Evolutionary conservation across 305 asterid genomes (phyloP).

Genomic region (Stenogyne calaminthoides): DNA sequence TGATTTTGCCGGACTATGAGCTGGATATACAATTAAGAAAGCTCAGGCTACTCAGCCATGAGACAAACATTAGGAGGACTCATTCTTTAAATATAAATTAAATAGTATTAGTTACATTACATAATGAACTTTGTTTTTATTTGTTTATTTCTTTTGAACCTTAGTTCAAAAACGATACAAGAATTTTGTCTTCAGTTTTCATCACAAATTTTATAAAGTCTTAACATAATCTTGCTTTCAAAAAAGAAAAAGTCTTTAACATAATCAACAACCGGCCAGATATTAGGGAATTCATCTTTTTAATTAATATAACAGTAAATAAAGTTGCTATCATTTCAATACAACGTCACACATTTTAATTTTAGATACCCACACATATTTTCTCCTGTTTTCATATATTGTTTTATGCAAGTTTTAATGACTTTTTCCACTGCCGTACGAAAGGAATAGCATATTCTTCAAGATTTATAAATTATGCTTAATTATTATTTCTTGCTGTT

Average conservation of each 20-base stretch:
- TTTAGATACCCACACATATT: not conserved
- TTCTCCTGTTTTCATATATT: not conserved
- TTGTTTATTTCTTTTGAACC: not conserved
- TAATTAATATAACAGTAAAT: not conserved
- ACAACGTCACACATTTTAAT: not conserved
- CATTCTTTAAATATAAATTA: not conserved
- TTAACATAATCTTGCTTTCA: no score
- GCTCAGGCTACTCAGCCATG: no score
- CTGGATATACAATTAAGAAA: not conserved
- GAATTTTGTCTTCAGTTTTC: not conserved
- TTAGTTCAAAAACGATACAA: not conserved
- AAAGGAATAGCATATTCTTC: conserved; percentile 6
- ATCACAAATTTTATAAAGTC: not conserved
- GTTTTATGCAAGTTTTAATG: not conserved
- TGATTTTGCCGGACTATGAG: conserved; percentile 1
- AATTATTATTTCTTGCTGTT: conserved; percentile 12
- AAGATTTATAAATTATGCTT: not conserved
- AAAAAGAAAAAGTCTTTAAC: not conserved
- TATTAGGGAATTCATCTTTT: not conserved
- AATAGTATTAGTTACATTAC: not conserved
- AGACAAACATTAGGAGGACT: not conserved
- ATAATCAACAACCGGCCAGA: not conserved
- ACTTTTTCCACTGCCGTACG: not conserved
- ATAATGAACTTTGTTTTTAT: not conserved
- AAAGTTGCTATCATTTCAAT: not conserved